phyloP scores from a whole-genome alignment of 1,284 basidiomycete genomes.

The Xerocomus minutiporus region DNA sequence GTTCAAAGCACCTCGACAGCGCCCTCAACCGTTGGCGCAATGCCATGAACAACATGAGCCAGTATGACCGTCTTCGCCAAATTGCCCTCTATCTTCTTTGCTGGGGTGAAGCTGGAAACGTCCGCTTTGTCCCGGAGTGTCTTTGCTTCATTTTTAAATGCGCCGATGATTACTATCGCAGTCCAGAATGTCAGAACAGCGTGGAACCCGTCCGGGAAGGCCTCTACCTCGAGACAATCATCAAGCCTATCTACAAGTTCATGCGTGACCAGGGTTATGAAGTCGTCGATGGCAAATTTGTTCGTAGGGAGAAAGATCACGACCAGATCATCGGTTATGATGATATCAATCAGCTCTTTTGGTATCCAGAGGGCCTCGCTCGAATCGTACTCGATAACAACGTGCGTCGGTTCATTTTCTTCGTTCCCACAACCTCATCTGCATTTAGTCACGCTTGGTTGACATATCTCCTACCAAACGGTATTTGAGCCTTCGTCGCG shows the following conservation, averaged over 20 bases:
- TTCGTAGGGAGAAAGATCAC: conserved; percentile 92
- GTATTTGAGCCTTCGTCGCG: conserved; percentile 84
- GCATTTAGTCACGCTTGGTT: conserved; percentile 74
- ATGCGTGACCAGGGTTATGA: conserved; percentile 98
- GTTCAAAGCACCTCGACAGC: conserved; percentile 86
- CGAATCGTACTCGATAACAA: conserved; percentile 88
- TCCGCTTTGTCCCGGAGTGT: conserved; percentile 95
- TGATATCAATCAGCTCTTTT: conserved; percentile 99
- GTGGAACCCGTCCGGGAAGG: conserved; percentile 94
- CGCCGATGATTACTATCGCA: conserved; percentile 98
- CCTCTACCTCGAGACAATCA: conserved; percentile 86
- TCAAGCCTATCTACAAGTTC: conserved; percentile 95
- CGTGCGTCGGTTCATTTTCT: conserved; percentile 40
- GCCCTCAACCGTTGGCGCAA: conserved; percentile 94
- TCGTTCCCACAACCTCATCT: conserved; percentile 5
- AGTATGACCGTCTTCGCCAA: conserved; percentile 96
- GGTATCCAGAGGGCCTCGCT: conserved; percentile 98
- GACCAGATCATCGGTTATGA: conserved; percentile 97
- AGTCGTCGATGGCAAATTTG: conserved; percentile 92
- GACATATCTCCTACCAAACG: conserved; percentile 87
- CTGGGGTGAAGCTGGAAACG: conserved; percentile 98
- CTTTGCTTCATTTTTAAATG: conserved; percentile 99
- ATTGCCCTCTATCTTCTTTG: conserved; percentile 93
- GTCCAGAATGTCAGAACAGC: conserved; percentile 94
- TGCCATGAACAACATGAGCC: conserved; percentile 99